These are phyloP conservation scores for Lachancea quebecensis DNA, from an alignment of 805 yeast species.

Conservation along the genomic window DNA sequence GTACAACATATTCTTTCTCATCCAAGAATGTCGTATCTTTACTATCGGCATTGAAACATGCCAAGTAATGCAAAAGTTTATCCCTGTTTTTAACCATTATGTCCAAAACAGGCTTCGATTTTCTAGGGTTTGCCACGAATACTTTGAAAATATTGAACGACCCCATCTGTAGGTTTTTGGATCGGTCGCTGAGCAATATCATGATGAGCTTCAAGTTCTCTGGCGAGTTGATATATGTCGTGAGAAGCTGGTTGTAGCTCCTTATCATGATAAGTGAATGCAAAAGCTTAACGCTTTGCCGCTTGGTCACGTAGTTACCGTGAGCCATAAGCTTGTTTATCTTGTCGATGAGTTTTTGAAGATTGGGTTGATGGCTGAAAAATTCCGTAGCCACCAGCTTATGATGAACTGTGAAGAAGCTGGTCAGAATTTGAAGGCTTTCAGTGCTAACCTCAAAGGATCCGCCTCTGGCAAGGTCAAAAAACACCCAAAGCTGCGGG, in stretches of 20 bases:
- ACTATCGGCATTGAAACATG: slow-evolving; percentile 51
- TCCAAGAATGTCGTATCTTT: slow-evolving; percentile 59
- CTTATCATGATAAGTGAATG: slow-evolving; percentile 65
- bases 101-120: slow-evolving; percentile 71
- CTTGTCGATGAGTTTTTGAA: slow-evolving; percentile 48
- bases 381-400: slow-evolving; percentile 60
- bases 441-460: slow-evolving; percentile 90
- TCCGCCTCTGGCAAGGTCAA: slow-evolving; percentile 65
- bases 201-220: slow-evolving; percentile 80
- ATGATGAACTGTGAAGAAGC: slow-evolving; percentile 62
- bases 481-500: slow-evolving; percentile 71
- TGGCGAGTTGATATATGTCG: slow-evolving; percentile 69
- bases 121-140: slow-evolving; percentile 93
- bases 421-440: slow-evolving; percentile 70
- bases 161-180: slow-evolving; percentile 81
- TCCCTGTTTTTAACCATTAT: slow-evolving; percentile 78
- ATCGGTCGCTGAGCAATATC: slow-evolving; percentile 80
- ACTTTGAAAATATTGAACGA: slow-evolving; percentile 91
- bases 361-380: slow-evolving; percentile 43
- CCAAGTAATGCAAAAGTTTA: slow-evolving; percentile 63
- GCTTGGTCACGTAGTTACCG: slow-evolving; percentile 81
- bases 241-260: slow-evolving; percentile 65
- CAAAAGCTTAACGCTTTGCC: slow-evolving; percentile 78
- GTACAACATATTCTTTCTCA: slow-evolving; percentile 74
- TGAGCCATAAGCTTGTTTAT: slow-evolving; percentile 69